Base-by-base conservation (phyloP, 2,329 filamentous ascomycete genomes). In the Pseudogymnoascus sp. region DNA sequence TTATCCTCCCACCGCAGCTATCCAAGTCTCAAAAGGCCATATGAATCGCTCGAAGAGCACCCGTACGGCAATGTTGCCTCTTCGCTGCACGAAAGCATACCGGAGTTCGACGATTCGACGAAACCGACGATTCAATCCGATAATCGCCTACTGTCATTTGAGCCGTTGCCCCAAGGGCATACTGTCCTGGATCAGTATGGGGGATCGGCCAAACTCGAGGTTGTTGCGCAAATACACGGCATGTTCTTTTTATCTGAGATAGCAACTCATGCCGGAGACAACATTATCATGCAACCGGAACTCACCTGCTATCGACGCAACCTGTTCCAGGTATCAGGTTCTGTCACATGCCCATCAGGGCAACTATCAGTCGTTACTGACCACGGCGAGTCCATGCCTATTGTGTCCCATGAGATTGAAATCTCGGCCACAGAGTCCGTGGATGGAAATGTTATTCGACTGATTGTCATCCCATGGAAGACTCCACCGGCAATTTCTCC, bases 381-480 rank as follows among this genome's bases (percentile, higher is more conserved):
- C 63, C 85, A 89, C 61, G 91, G 91, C 48, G 90, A 96, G 73
- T 88, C 89, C 48, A 87, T 96, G 41, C 88, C 90, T 1, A 91
- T 97, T 58, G 84, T 85, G 66, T 89, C 81, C 66, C 90, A 93
- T 74, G 92, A 97, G 73, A 85, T 97, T 61, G 87, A 88, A 61
- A 90, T 97, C 55, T 95, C 91, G 4, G 93, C 93, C 7, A 96
- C 92, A 58, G 93, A 97, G 74, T 97, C 93, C 1, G 92, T 96
- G 13, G 93, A 97, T 73, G 91, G 91, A 35, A 93, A 96, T 69
- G 79, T 90, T 0, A 91, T 97, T 44, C 93, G 95, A 69, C 87
- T 97, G 65, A 97, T 97, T 66, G 94, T 94, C 6, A 96, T 97
- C 64, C 93, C 93, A 0, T 97, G 93, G 93, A 97, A 97, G 79